These are phyloP conservation scores for Picea glauca DNA, from an alignment of 75 land plant species.

Conservation along the genomic window DNA sequence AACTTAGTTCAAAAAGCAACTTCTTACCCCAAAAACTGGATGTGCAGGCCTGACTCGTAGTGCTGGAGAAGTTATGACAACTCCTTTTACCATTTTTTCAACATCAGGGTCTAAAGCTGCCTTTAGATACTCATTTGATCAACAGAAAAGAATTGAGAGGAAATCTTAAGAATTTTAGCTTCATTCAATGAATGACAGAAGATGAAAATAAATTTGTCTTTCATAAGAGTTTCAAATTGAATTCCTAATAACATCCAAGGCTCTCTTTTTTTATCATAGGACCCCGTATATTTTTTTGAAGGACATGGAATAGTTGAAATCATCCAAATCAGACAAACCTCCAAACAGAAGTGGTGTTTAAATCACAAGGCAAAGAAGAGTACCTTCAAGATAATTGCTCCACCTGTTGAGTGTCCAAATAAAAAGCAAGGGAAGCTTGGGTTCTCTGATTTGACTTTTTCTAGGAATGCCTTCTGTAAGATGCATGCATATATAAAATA, in stretches of 20 bases:
- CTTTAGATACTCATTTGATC: conserved; percentile 24
- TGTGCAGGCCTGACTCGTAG: conserved; percentile 75
- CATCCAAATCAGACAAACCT: not conserved
- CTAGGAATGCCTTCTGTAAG: conserved; percentile 48
- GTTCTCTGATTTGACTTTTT: conserved; percentile 56
- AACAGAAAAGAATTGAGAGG: not conserved
- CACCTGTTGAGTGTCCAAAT: conserved; percentile 98
- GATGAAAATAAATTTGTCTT: not conserved
- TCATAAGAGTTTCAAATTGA: not conserved
- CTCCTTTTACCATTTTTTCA: conserved; percentile 41
- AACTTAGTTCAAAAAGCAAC: not conserved
- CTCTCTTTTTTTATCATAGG: too few species aligned
- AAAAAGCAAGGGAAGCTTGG: conserved; percentile 76
- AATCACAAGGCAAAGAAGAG: not conserved
- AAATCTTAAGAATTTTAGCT: not conserved
- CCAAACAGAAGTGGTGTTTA: not conserved
- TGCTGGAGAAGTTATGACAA: conserved; percentile 84
- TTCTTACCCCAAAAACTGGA: conserved; percentile 65
- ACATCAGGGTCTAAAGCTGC: conserved; percentile 54
- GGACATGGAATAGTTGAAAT: not conserved
- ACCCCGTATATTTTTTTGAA: too few species aligned
- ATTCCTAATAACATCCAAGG: not conserved
- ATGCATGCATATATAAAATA: not conserved
- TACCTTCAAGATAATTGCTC: conserved; percentile 80
- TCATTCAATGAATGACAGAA: not conserved